phyloP scores from a whole-genome alignment of 2,329 filamentous ascomycete species.

The Trichoderma semiorbis region DNA sequence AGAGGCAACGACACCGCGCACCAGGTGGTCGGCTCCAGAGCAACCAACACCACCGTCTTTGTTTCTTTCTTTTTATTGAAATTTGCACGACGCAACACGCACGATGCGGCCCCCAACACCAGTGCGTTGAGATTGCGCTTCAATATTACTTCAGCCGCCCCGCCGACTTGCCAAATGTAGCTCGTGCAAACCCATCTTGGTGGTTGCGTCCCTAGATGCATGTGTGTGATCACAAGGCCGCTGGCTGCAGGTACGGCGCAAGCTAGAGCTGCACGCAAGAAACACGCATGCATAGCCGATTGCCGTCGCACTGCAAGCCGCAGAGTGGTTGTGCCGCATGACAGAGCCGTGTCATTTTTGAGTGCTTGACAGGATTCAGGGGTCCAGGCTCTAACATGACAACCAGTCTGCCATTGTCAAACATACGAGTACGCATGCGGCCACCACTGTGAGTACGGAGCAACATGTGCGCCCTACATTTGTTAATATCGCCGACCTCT shows the following conservation, averaged over 20 bases:
- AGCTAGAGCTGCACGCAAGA: slow-evolving; percentile 7
- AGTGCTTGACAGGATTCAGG: not conserved
- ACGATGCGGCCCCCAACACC: slow-evolving; percentile 1
- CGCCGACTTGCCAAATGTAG: not conserved
- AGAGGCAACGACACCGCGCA: not conserved
- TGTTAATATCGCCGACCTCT: not conserved
- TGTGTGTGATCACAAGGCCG: slow-evolving; percentile 11
- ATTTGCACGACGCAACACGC: not conserved
- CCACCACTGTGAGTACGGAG: not conserved
- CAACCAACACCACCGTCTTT: not conserved
- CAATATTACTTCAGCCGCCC: slow-evolving; percentile 1
- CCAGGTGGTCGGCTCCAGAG: not conserved
- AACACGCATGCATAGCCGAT: slow-evolving; percentile 8
- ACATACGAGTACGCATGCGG: not conserved
- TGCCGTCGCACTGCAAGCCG: not conserved
- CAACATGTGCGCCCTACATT: not conserved
- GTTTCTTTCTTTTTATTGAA: not conserved
- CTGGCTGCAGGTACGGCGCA: slow-evolving; percentile 14
- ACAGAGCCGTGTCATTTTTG: not conserved
- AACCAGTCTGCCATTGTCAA: not conserved
- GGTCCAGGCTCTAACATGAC: not conserved
- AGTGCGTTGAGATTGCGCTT: not conserved
- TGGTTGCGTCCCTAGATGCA: not conserved
- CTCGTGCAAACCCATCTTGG: not conserved
- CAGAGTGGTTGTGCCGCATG: slow-evolving; percentile 4